Evolutionary conservation across 495 filamentous ascomycete genomes (phyloP), one percentile per base, ranked within the genome.

Genomic region (Penicillium dipodomyicola): DNA sequence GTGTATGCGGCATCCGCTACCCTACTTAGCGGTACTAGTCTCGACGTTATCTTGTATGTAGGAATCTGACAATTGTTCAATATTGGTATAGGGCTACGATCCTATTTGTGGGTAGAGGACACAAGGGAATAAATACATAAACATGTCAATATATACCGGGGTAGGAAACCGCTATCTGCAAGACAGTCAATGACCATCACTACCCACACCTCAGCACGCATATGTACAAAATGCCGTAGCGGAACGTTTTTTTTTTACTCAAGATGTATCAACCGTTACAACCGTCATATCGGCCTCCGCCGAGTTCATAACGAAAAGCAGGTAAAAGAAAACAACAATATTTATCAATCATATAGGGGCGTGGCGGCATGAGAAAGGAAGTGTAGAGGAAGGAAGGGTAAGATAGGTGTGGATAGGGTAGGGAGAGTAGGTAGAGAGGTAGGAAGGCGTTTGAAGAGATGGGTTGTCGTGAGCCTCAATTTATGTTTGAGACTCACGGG

Each of bases 271-370:
- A 41, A 41, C 53, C 37, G 54, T 41, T 63, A 54, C 56, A 53
- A 55, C 54, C 30, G 49, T 62, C 57, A 58, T 61, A 56, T 56
- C 51, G 48, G 33, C 53, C 54, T 57, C 52, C 52, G 35, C 43
- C 33, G n/a, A 54, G 40, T 59, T 48, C 52, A 54, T 47, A 46
- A 47, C 22, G 37, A 19, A 56, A 40, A 52, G 37, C 49, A 62
- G 56, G 43, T 39, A 61, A 58, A 48, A 20, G 54, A 33, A 49
- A 52, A 29, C 40, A 57, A 61, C 30, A 58, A 49, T 62, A 56
- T 62, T 56, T 60, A 62, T 64, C 63, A 63, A 60, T 68, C 64
- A 69, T 69, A 60, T 54, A 60, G 59, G 54, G 54, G 66, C 66
- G 49, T 69, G 50, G 56, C 66, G 52, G 62, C 66, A 57, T 68